A percentile compares a stretch with the other conserved stretches of the same genome.
phyloP scores from a whole-genome alignment of 768 basidiomycete genomes.

The Mycena haematopus region DNA sequence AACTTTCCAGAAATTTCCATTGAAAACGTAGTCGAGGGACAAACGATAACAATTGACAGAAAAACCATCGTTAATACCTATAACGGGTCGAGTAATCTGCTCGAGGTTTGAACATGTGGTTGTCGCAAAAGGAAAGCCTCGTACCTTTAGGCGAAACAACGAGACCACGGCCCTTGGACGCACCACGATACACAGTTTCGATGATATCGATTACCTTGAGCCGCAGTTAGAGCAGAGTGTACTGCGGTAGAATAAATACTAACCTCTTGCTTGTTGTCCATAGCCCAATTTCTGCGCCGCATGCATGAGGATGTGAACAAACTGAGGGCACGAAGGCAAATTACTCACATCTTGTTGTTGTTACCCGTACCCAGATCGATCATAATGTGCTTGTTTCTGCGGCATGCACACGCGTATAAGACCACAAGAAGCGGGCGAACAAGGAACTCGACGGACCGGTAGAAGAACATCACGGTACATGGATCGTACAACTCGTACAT shows the following conservation, averaged over 20 bases:
- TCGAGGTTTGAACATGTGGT: slow-evolving; percentile 4
- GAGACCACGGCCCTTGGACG: slow-evolving; percentile 98
- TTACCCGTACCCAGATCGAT: slow-evolving; percentile 99
- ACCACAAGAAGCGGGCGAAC: neutral
- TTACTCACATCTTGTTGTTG: slow-evolving; percentile 97
- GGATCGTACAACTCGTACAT: slow-evolving; percentile 99
- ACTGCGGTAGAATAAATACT: neutral
- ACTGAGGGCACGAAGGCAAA: slow-evolving; percentile 88
- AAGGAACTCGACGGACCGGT: slow-evolving; percentile 65
- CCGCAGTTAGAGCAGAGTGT: slow-evolving; percentile 94
- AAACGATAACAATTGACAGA: neutral
- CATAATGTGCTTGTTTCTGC: slow-evolving; percentile 99
- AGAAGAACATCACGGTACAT: slow-evolving; percentile 98
- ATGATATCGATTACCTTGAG: slow-evolving; percentile 96
- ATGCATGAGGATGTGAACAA: neutral
- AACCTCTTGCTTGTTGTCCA: slow-evolving; percentile 98
- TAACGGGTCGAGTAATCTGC: slow-evolving; percentile 85
- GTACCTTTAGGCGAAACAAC: slow-evolving; percentile 96
- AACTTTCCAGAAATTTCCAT: too few relatives aligned
- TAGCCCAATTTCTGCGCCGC: slow-evolving; percentile 88
- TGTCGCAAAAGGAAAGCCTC: slow-evolving; percentile 86
- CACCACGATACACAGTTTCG: slow-evolving; percentile 97
- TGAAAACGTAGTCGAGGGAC: too few relatives aligned
- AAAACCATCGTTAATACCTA: slow-evolving; percentile 56
- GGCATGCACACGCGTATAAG: slow-evolving; percentile 10